phyloP scores from a whole-genome alignment of 345 rosid species.

The Firmiana major region DNA sequence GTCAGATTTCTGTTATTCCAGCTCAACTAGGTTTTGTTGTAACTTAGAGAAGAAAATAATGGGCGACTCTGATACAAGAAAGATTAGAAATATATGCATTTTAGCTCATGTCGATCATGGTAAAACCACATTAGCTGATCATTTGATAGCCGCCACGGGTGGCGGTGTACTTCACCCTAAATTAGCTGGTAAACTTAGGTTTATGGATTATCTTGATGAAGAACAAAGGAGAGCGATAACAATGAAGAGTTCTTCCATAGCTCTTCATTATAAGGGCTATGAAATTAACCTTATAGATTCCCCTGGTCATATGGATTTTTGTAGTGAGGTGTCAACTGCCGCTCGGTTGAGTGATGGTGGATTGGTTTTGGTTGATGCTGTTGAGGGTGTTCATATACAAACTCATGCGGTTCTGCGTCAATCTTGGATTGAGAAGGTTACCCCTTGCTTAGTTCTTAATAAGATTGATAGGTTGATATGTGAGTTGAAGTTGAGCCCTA shows the following conservation, averaged over 20 bases:
- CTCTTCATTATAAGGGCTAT: conserved; percentile 51
- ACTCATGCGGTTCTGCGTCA: conserved; percentile 90
- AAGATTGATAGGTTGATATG: conserved; percentile 87
- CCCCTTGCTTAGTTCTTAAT: conserved; percentile 89
- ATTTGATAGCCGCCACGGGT: conserved; percentile 75
- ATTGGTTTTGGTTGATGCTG: conserved; percentile 89
- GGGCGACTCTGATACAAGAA: conserved; percentile 46
- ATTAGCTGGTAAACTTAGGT: conserved; percentile 78
- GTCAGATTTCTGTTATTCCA: not conserved
- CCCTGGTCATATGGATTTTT: conserved; percentile 98
- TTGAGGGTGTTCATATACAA: conserved; percentile 91
- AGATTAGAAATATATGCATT: conserved; percentile 74
- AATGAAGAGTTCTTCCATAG: conserved; percentile 93
- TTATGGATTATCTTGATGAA: conserved; percentile 91
- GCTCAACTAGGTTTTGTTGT: not conserved
- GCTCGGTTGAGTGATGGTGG: conserved; percentile 93
- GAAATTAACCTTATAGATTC: conserved; percentile 79
- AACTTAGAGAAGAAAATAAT: conserved; percentile 14
- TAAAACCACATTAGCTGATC: conserved; percentile 92
- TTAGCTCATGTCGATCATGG: conserved; percentile 98
- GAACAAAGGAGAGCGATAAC: conserved; percentile 96
- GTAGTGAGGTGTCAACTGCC: conserved; percentile 91
- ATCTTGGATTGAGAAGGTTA: conserved; percentile 87
- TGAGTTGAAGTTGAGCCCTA: conserved; percentile 78
- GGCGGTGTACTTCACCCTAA: conserved; percentile 79